Evolutionary conservation across 352 stramenopile genomes (phyloP).

Genomic region (Aphanomyces stellatus): DNA sequence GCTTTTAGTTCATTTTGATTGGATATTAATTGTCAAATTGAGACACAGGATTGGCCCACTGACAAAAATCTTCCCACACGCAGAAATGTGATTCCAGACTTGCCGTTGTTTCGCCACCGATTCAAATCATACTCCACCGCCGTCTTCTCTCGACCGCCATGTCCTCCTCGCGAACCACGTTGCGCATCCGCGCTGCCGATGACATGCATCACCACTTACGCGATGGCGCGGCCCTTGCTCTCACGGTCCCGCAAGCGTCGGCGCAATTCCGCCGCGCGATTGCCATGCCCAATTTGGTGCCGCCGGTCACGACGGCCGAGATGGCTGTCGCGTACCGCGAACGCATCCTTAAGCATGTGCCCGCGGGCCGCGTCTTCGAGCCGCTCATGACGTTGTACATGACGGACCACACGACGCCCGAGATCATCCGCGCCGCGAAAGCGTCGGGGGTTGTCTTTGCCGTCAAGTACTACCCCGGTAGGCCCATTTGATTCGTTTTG

Average conservation of each 20-base stretch:
- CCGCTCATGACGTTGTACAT: slow-evolving; percentile 98
- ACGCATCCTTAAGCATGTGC: slow-evolving; percentile 85
- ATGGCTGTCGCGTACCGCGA: slow-evolving; percentile 94
- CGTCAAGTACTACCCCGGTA: slow-evolving; percentile 97
- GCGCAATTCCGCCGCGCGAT: slow-evolving; percentile 85
- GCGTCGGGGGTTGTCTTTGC: slow-evolving; percentile 87
- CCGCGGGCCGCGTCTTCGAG: slow-evolving; percentile 72
- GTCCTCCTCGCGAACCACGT: background rate
- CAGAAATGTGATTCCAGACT: background rate
- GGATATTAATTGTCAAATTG: background rate
- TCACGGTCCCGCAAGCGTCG: slow-evolving; percentile 75
- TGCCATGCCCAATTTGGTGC: slow-evolving; percentile 98
- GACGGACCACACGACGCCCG: slow-evolving; percentile 94
- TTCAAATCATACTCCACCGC: background rate
- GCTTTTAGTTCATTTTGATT: background rate
- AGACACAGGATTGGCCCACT: background rate
- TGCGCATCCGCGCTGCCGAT: slow-evolving; percentile 44
- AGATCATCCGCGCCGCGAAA: slow-evolving; percentile 92
- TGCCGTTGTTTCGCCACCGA: no score
- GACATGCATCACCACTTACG: slow-evolving; percentile 98
- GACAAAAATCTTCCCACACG: background rate
- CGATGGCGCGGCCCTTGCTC: slow-evolving; percentile 73
- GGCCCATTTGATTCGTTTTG: background rate
- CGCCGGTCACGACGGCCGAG: slow-evolving; percentile 93
- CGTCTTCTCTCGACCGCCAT: background rate